phyloP scores from a whole-genome alignment of 2,329 filamentous ascomycete species.

The Westerdykella aurantiaca region DNA sequence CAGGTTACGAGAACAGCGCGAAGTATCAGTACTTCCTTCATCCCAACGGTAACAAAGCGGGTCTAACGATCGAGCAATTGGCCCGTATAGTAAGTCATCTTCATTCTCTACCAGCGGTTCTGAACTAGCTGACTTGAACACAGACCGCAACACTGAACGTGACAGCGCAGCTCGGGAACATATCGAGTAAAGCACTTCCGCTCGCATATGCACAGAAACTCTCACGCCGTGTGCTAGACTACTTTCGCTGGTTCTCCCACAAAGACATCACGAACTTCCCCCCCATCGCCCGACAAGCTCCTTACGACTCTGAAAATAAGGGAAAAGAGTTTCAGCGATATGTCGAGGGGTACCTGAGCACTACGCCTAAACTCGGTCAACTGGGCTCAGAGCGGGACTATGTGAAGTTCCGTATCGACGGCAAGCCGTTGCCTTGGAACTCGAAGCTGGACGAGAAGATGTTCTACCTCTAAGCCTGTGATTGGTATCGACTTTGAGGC shows the following conservation, averaged over 20 bases:
- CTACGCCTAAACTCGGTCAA: no score
- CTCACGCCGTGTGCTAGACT: slow-evolving; percentile 2
- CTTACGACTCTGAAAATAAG: no score
- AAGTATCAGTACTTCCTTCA: slow-evolving; percentile 1
- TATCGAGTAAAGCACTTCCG: slow-evolving; percentile 1
- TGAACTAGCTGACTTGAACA: neutral
- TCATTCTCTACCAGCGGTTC: no score
- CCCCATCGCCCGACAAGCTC: neutral
- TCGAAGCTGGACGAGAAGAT: slow-evolving; percentile 3
- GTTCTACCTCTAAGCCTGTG: slow-evolving; percentile 4
- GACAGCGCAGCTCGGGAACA: neutral
- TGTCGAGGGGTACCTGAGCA: no score
- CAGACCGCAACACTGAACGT: neutral
- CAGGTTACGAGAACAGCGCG: neutral
- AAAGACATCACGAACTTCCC: slow-evolving; percentile 2
- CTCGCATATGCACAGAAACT: slow-evolving; percentile 4
- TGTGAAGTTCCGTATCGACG: no score
- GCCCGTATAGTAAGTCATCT: no score
- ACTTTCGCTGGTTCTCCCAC: slow-evolving; percentile 2
- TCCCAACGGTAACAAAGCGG: no score
- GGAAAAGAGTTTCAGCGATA: no score
- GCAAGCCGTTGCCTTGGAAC: no score
- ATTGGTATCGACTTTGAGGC: no score
- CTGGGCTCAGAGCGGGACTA: no score
- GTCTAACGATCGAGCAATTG: no score